Percentiles rank a stretch among this genome's conserved stretches.
phyloP scores from a whole-genome alignment of 306 rosid species.

The Luffa aegyptiaca region DNA sequence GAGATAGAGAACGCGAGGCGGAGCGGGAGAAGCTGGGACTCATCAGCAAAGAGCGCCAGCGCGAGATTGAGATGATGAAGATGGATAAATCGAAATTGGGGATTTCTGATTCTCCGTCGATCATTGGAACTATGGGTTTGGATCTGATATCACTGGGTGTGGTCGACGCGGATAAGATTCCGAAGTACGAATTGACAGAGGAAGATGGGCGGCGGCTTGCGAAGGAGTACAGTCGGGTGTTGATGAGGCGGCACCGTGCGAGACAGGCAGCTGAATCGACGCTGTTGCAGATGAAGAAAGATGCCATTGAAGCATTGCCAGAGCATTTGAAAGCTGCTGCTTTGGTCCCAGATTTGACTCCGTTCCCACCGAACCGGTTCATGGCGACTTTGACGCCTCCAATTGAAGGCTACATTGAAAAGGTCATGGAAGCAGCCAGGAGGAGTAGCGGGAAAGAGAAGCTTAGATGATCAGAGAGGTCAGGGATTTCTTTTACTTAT shows the following conservation, averaged over 20 bases:
- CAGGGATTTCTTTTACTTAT: background rate
- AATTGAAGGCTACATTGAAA: slow-evolving; percentile 54
- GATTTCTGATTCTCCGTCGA: slow-evolving; percentile 47
- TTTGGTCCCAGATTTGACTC: slow-evolving; percentile 67
- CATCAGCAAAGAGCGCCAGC: slow-evolving; percentile 68
- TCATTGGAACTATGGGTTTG: slow-evolving; percentile 65
- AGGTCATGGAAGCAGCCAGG: slow-evolving; percentile 70
- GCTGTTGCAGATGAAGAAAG: slow-evolving; percentile 54
- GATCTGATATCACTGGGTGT: slow-evolving; percentile 57
- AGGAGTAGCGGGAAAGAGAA: slow-evolving; percentile 59
- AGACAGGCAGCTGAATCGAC: slow-evolving; percentile 70
- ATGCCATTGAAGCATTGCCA: slow-evolving; percentile 85
- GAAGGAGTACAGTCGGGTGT: slow-evolving; percentile 78
- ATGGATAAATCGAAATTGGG: slow-evolving; percentile 23
- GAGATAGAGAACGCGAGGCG: slow-evolving; percentile 44
- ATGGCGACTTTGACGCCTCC: slow-evolving; percentile 93
- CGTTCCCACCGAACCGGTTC: slow-evolving; percentile 56
- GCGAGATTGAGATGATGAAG: slow-evolving; percentile 60
- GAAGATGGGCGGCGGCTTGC: slow-evolving; percentile 83
- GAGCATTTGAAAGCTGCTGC: slow-evolving; percentile 60
- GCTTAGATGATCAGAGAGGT: slow-evolving; percentile 53
- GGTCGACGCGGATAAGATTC: slow-evolving; percentile 73
- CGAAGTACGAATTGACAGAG: slow-evolving; percentile 49
- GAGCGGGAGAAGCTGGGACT: slow-evolving; percentile 71
- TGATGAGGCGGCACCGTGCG: slow-evolving; percentile 73